Conservation (phyloP, 2,329 filamentous ascomycete genomes). For the Orbilia brochopaga region DNA sequence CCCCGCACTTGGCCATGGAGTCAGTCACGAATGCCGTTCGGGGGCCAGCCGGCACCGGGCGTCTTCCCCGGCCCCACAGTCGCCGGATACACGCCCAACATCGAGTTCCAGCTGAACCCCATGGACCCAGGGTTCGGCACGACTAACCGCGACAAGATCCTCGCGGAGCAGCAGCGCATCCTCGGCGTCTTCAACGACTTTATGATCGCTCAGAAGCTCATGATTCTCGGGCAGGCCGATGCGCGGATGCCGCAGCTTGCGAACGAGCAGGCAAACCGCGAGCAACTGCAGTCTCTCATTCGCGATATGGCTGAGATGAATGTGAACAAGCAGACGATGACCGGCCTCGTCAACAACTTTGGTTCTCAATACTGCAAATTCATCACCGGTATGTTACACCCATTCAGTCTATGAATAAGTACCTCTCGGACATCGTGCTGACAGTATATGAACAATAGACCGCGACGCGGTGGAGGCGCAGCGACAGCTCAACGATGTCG, state of each 20-base stretch:
- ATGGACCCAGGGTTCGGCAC: conserved; percentile 24
- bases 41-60: too few relatives aligned
- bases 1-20: too few relatives aligned
- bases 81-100: conserved; percentile 25
- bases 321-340: conserved; percentile 20
- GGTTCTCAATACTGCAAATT: conserved; percentile 39
- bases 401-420: too few relatives aligned
- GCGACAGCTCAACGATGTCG: conserved; percentile 52
- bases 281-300: conserved; percentile 21
- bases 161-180: conserved; percentile 26
- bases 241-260: conserved; percentile 22
- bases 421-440: neutral
- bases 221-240: conserved; percentile 7
- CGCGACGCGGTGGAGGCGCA: conserved; percentile 54
- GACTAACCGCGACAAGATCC: conserved; percentile 34
- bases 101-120: conserved; percentile 37
- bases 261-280: conserved; percentile 26
- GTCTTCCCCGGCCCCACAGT: conserved; percentile 1
- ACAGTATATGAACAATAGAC: conserved; percentile 20
- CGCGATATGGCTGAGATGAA: conserved; percentile 38
- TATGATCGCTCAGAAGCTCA: conserved; percentile 31
- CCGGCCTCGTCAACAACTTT: conserved; percentile 40
- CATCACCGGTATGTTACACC: conserved; percentile 16
- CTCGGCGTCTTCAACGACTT: conserved; percentile 39
- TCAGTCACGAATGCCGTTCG: too few relatives aligned